Evolutionary conservation across 495 filamentous ascomycete species (phyloP).

Genomic region (Sabuloglossum arenarium): DNA sequence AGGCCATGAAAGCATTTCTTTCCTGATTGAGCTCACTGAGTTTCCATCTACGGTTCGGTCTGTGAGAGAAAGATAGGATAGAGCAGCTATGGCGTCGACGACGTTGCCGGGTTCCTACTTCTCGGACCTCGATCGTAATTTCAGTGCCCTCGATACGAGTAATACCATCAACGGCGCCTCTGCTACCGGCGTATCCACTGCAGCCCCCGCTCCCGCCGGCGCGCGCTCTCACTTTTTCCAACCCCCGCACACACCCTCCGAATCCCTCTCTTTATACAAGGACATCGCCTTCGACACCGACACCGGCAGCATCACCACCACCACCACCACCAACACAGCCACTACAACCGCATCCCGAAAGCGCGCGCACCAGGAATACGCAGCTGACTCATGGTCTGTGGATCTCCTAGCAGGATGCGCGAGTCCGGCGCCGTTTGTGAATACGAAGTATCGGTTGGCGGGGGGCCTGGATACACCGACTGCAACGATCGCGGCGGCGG

Average conservation of each 20-base stretch:
- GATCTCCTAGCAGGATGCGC: constrained; percentile 3
- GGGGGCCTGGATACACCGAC: constrained; percentile 42
- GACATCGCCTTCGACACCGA: constrained; percentile 22
- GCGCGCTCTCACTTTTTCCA: constrained; percentile 44
- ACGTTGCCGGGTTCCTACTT: neutral
- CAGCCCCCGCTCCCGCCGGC: constrained; percentile 14
- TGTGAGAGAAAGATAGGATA: too few relatives aligned
- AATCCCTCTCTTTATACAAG: constrained; percentile 35
- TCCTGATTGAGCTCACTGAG: neutral
- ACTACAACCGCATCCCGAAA: neutral
- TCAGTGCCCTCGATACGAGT: too few relatives aligned
- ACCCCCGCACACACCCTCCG: constrained; percentile 41
- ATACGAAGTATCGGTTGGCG: constrained; percentile 34
- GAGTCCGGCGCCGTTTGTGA: constrained; percentile 28
- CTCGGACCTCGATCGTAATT: neutral
- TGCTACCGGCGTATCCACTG: too few relatives aligned
- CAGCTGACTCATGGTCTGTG: constrained; percentile 3
- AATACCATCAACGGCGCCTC: too few relatives aligned
- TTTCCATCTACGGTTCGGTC: too few relatives aligned
- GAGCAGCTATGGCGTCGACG: neutral
- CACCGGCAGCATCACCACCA: constrained; percentile 12
- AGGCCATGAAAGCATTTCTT: neutral
- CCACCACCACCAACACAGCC: constrained; percentile 3
- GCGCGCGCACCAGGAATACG: neutral
- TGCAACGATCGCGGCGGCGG: constrained; percentile 24